Evolutionary conservation across 371 early-diverging fungal species (phyloP), one percentile per base, ranked within the genome.

Genomic region (Smittium culicis): DNA sequence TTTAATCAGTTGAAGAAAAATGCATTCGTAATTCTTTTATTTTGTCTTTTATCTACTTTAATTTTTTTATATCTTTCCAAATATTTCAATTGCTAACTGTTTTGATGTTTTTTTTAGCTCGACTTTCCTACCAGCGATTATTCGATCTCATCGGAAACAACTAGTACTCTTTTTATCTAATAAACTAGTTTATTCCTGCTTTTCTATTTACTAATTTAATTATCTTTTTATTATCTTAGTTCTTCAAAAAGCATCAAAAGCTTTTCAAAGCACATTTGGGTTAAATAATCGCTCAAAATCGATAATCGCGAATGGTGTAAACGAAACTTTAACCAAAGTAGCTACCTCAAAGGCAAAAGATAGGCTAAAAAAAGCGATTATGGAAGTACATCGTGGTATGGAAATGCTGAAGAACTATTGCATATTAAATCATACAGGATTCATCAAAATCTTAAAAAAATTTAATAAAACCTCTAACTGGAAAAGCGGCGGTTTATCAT

Each of bases 361-460:
- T 65, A 80, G 82, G 58, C 73, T 89, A 67, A 86, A 87, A 72
- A 82, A 81, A 30, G 91, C 89, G 14, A 71, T 89, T 59, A 78
- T 84, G 32, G 91, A 91, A 72, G 82, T 82, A 34, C 88, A 91
- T 66, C 85, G 90, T 54, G 86, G 85, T 31, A 72, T 86, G 57
- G 84, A 86, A 68, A 75, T 89, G 71, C 67, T 91, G 58, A 82
- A 82, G 66, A 89, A 90, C 60, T 91, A 85, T 73, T 62, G 86
- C 79, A 74, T 78, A 35, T 69, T 89, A 56, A 88, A 89, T 70
- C 78, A 84, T 59, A 83, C 82, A 14, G 89, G 86, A 1, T 84
- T 87, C 35, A 78, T 81, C 59, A 88, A 88, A 70, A 86, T 88
- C 45, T 73, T 89, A 27, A 88, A 89, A 66, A 90, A 88, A 77